Evolutionary conservation across 164 flowering plant species (phyloP).

Genomic region (Buxus sempervirens): DNA sequence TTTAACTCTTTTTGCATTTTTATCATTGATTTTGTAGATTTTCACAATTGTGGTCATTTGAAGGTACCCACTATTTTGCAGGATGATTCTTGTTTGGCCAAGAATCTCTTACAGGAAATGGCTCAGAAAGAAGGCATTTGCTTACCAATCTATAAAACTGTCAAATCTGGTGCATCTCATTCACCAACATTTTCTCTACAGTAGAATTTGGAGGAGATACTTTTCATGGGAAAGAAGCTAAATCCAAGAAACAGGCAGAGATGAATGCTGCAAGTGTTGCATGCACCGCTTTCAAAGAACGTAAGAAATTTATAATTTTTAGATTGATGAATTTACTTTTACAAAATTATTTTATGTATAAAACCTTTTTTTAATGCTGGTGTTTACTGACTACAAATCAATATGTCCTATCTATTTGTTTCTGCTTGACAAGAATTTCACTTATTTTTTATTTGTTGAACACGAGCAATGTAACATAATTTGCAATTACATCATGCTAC

Average conservation of each 20-base stretch:
- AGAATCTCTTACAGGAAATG: slow-evolving; percentile 59
- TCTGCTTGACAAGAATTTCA: neutral
- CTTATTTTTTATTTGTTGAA: neutral
- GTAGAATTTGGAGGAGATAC: slow-evolving; percentile 44
- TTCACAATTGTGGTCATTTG: neutral
- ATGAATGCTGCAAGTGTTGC: slow-evolving; percentile 56
- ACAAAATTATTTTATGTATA: neutral
- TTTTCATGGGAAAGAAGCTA: slow-evolving; percentile 43
- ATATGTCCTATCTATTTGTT: neutral
- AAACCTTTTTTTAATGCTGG: neutral
- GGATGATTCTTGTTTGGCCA: slow-evolving; percentile 41
- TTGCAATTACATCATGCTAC: neutral
- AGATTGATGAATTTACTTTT: neutral
- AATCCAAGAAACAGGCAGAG: slow-evolving; percentile 59
- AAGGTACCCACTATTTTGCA: slow-evolving; percentile 19
- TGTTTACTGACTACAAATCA: neutral
- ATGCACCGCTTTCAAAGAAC: slow-evolving; percentile 28
- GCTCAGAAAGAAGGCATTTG: slow-evolving; percentile 41
- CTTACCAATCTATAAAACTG: slow-evolving; percentile 46
- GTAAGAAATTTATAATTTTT: slow-evolving; percentile 30
- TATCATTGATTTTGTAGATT: neutral
- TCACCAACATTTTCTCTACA: slow-evolving; percentile 30
- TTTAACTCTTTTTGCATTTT: neutral
- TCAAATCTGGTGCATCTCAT: slow-evolving; percentile 33
- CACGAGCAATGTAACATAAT: neutral